These are phyloP conservation scores for Periconia sp. DNA, from an alignment of 2,329 filamentous ascomycete species.

Conservation along the genomic window DNA sequence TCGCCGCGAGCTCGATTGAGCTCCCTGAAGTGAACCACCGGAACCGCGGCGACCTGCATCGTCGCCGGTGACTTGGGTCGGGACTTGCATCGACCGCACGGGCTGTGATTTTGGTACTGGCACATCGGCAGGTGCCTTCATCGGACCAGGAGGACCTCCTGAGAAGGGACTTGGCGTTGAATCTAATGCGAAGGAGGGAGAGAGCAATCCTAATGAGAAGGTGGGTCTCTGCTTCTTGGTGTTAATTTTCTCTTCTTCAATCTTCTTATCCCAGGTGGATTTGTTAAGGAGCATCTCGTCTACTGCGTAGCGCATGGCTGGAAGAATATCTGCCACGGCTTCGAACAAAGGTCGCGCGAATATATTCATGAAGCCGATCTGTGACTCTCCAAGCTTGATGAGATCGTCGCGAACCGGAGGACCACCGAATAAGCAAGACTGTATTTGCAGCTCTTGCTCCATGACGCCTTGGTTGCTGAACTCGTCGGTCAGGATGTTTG, in stretches of 20 bases:
- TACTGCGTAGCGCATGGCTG: constrained; percentile 82
- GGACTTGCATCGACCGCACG: constrained; percentile 11
- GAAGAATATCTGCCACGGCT: constrained; percentile 83
- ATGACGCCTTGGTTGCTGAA: constrained; percentile 92
- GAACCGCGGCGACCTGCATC: constrained; percentile 34
- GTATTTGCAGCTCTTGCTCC: constrained; percentile 86
- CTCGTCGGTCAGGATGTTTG: constrained; percentile 90
- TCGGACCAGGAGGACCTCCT: constrained; percentile 30
- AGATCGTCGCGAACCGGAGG: constrained; percentile 83
- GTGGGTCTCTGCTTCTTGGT: constrained; percentile 48
- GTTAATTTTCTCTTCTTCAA: constrained; percentile 68
- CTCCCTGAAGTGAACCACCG: constrained; percentile 29
- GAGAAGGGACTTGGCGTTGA: constrained; percentile 43
- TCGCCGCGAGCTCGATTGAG: constrained; percentile 29
- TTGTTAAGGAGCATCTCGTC: constrained; percentile 82
- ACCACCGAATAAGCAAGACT: constrained; percentile 80
- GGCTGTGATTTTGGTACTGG: constrained; percentile 10
- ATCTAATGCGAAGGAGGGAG: constrained; percentile 30
- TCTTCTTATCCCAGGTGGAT: constrained; percentile 71
- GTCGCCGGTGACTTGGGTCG: constrained; percentile 12
- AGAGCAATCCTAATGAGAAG: constrained; percentile 28
- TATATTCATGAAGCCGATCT: constrained; percentile 95
- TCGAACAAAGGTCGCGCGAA: constrained; percentile 93
- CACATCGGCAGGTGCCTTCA: constrained; percentile 13
- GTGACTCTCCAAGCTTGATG: constrained; percentile 81